phyloP scores from a whole-genome alignment of 1,284 basidiomycete species.

The Afroboletus lepidellus region DNA sequence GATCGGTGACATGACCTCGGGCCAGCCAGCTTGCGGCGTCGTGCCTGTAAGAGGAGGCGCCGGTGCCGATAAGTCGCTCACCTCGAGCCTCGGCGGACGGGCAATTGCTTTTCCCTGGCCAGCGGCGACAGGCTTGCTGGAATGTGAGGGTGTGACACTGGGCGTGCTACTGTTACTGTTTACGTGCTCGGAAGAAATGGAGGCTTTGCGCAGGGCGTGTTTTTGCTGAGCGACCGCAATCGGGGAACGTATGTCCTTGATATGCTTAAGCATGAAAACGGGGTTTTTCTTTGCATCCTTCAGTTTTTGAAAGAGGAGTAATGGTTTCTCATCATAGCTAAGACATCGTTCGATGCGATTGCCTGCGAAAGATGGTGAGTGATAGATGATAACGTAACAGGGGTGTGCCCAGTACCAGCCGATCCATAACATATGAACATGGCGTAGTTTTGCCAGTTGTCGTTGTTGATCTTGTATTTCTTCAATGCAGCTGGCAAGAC shows the following conservation, averaged over 20 bases:
- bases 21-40: constrained; percentile 68
- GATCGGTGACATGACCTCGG: constrained; percentile 67
- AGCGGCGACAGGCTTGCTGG: constrained; percentile 26
- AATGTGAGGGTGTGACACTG: constrained; percentile 17
- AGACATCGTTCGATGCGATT: constrained; percentile 90
- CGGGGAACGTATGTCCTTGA: constrained; percentile 96
- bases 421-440: constrained; percentile 98
- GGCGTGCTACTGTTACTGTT: constrained; percentile 21
- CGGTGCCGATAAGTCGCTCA: constrained; percentile 48
- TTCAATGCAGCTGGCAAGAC: constrained; percentile 96
- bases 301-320: constrained; percentile 94
- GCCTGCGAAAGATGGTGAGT: constrained; percentile 39
- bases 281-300: constrained; percentile 98
- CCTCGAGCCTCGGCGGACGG: constrained; percentile 66
- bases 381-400: neutral
- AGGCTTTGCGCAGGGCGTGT: constrained; percentile 80
- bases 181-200: constrained; percentile 33
- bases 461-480: constrained; percentile 98
- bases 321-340: constrained; percentile 96
- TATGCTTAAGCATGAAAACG: constrained; percentile 98
- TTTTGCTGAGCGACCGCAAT: constrained; percentile 95
- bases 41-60: constrained; percentile 49
- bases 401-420: constrained; percentile 55
- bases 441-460: constrained; percentile 98
- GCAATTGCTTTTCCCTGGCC: constrained; percentile 34